Base-by-base conservation (phyloP, 1,284 basidiomycete species). In the Marasmius tenuissimus region DNA sequence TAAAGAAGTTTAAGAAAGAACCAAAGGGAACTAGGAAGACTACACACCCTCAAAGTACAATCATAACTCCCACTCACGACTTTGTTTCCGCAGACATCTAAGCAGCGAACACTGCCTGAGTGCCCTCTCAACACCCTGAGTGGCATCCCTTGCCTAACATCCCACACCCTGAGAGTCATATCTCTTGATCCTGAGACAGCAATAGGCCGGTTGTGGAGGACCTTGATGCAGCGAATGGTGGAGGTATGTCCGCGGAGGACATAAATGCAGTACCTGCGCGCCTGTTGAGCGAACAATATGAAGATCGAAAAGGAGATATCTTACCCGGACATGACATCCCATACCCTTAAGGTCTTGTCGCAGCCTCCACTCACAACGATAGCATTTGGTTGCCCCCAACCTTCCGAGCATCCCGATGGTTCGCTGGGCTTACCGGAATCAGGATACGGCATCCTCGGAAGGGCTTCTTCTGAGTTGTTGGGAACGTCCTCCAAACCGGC, bases 1-100 rank as follows among this genome's bases (percentile, higher is more conserved):
- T 27, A 67, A 3, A 34, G 20, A 12, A 50, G 27, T 65, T 35
- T 20, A 45, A 39, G 47, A 42, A n/a, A 47, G 20, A 39, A 27
- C 3, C 11, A 45, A 14, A 33, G 8, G 50, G 3, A 61, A 7
- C 8, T 35, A 53, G 52, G 16, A 39, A 76, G 40, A 62, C 57
- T 39, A 72, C 92, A 70, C 63, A 95, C 88, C 63, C 93, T 80
- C 69, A 89, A 91, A 14, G 89, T 96, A 58, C 84, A 81, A 74
- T 97, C 96, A 73, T 97, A 97, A 71, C 93, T 94, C 42, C 94
- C 96, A 67, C 92, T 95, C 38, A 94, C 94, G 16, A 90, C 89
- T 66, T 78, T 81, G 67, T 88, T 89, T 39, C 93, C 95, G 62
- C 85, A 89, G 8, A 94, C 89, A 72, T 98, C 97, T 49, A 98